phyloP scores from a whole-genome alignment of 2,329 filamentous ascomycete species.

The Calonectria pseudoturangicola region DNA sequence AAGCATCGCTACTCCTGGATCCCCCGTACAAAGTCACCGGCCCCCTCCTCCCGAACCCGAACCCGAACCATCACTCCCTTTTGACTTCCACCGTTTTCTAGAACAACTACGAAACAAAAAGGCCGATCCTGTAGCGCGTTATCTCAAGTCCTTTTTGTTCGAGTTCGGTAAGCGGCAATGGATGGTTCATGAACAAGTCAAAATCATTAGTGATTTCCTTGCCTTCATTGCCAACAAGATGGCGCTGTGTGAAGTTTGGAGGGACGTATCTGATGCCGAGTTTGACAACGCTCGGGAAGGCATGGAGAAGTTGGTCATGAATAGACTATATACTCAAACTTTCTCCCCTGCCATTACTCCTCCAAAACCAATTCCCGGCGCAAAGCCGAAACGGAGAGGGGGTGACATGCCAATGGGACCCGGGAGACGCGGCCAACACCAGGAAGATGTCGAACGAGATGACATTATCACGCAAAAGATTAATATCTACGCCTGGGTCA shows the following conservation, averaged over 20 bases:
- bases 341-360: constrained; percentile 95
- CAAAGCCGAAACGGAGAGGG: constrained; percentile 80
- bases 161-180: constrained; percentile 99
- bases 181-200: constrained; percentile 99
- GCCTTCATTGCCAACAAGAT: constrained; percentile 99
- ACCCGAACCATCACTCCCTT: constrained; percentile 89
- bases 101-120: constrained; percentile 97
- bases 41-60: constrained; percentile 83
- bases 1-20: constrained; percentile 62
- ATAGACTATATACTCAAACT: constrained; percentile 94
- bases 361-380: constrained; percentile 82
- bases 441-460: constrained; percentile 97
- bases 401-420: constrained; percentile 82
- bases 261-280: constrained; percentile 94
- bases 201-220: constrained; percentile 97
- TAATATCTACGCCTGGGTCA: constrained; percentile 96
- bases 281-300: constrained; percentile 99
- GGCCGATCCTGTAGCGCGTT: constrained; percentile 97
- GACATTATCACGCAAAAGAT: constrained; percentile 98
- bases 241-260: constrained; percentile 97
- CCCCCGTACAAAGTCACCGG: constrained; percentile 72
- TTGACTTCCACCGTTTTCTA: constrained; percentile 97
- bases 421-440: constrained; percentile 94
- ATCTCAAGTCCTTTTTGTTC: constrained; percentile 92
- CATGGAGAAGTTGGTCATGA: constrained; percentile 99